Evolutionary conservation across 257 asterid genomes (phyloP), one percentile per base, ranked within the genome.

Genomic region (Eucommia ulmoides): DNA sequence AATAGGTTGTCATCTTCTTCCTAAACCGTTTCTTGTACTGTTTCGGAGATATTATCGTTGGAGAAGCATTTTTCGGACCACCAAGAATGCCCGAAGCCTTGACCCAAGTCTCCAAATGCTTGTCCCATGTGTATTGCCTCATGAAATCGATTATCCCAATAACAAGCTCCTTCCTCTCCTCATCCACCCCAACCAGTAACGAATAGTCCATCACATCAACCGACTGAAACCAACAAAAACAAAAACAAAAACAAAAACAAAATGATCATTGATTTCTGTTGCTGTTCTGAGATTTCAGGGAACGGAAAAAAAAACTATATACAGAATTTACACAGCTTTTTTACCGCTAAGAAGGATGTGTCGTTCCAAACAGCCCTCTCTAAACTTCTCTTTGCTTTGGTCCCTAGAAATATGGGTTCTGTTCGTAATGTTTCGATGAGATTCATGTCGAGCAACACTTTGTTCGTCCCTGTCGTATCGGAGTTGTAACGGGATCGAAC

Each of bases 51-150:
- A 91, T 52, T 17, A 91, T 78, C 0, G 97, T 86, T 17, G 99
- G 99, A n/a, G 99, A 74, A 50, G 82, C 88, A 53, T 83, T 83
- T 61, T 64, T 91, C 1, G 88, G 95, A 11, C 97, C 95, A 38
- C 99, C 99, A 9, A 86, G 83, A 25, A 86, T 83, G 11, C 99
- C 99, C 9, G 95, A 74, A 0, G 95, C 84, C 64, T 86, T 83
- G 16, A 83, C 95, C 95, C 97, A 86, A 22, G 94, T 83, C 86
- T 91, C 99, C 76, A 86, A 54, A 33, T 83, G 99, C 78, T 91
- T 91, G 80, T 91, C 99, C 99, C 96, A 91, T 11, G 99, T 91
- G 46, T 86, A 91, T 22, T 86, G 97, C 52, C 99, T 86, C 89
- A 91, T 87, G 83, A 67, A 91, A 55, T 91, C 96, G 0, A 91